Conservation (phyloP, 2,329 filamentous ascomycete genomes). For the Myriosclerotinia duriaeana region DNA sequence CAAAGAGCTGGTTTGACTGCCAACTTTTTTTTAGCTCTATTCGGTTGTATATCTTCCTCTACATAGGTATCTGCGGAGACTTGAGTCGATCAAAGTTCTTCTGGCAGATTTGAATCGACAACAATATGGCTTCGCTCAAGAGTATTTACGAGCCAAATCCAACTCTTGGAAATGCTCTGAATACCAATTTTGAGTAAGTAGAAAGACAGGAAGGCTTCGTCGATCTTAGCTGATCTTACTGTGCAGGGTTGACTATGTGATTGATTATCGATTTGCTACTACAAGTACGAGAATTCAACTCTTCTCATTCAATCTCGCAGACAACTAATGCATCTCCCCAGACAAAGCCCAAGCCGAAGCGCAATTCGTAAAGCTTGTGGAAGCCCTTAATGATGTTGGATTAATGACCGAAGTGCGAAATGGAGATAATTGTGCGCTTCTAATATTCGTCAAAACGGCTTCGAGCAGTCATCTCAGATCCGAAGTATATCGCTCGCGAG, state of each 20-base stretch:
- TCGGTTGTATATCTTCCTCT: slow-evolving; percentile 10
- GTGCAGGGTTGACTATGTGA: slow-evolving; percentile 78
- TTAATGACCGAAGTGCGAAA: slow-evolving; percentile 83
- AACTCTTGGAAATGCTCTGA: slow-evolving; percentile 30
- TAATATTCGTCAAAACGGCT: slow-evolving; percentile 80
- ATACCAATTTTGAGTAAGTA: slow-evolving; percentile 47
- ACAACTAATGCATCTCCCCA: slow-evolving; percentile 41
- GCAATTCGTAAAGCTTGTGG: slow-evolving; percentile 74
- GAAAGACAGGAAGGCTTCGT: neutral
- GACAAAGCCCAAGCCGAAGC: slow-evolving; percentile 69
- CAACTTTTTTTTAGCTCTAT: slow-evolving; percentile 25
- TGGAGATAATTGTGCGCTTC: slow-evolving; percentile 70
- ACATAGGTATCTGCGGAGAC: neutral
- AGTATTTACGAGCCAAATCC: slow-evolving; percentile 32
- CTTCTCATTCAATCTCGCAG: slow-evolving; percentile 26
- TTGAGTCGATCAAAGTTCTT: slow-evolving; percentile 14
- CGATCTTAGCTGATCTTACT: slow-evolving; percentile 23
- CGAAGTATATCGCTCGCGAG: slow-evolving; percentile 81
- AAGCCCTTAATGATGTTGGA: slow-evolving; percentile 74
- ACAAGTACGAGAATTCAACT: slow-evolving; percentile 51
- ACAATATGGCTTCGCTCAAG: slow-evolving; percentile 35
- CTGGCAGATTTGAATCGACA: slow-evolving; percentile 19
- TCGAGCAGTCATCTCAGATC: slow-evolving; percentile 72
- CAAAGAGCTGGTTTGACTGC: slow-evolving; percentile 20
- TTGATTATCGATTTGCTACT: slow-evolving; percentile 72